These are phyloP conservation scores for Monosporozyma solicola DNA, from an alignment of 805 yeast genomes.

Conservation along the genomic window DNA sequence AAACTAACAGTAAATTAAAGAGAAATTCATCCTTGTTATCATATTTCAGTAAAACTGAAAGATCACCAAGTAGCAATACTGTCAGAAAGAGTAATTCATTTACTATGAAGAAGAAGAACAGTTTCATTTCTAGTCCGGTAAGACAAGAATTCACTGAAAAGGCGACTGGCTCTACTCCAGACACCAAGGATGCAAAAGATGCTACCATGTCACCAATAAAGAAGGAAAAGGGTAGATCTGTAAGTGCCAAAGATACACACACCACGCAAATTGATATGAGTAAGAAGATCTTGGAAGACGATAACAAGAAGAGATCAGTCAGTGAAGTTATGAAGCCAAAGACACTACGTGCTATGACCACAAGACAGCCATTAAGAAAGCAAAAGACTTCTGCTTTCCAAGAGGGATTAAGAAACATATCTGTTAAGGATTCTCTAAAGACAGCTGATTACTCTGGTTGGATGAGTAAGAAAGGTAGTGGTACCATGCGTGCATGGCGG, in stretches of 20 bases:
- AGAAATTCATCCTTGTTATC: conserved; percentile 54
- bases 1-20: conserved; percentile 30
- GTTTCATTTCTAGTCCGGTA: conserved; percentile 19
- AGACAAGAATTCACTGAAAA: conserved; percentile 17
- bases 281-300: conserved; percentile 11
- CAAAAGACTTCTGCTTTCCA: conserved; percentile 69
- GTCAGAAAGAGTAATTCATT: conserved; percentile 6
- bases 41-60: conserved; percentile 30
- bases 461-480: conserved; percentile 89
- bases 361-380: conserved; percentile 41
- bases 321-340: conserved; percentile 46
- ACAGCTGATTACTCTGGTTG: conserved; percentile 80
- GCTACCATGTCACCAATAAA: conserved; percentile 6
- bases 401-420: conserved; percentile 74
- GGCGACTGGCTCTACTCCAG: conserved; percentile 14
- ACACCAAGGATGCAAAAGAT: conserved; percentile 7
- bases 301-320: conserved; percentile 34
- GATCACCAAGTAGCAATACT: conserved; percentile 5
- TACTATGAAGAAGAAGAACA: conserved; percentile 10
- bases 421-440: conserved; percentile 70
- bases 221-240: conserved; percentile 37
- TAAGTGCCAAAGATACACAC: conserved; percentile 39
- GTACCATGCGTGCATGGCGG: conserved; percentile 86
- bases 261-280: conserved; percentile 9
- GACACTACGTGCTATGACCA: conserved; percentile 44